Conservation (phyloP, 208 protist species). For the Blechomonas ayalai region DNA sequence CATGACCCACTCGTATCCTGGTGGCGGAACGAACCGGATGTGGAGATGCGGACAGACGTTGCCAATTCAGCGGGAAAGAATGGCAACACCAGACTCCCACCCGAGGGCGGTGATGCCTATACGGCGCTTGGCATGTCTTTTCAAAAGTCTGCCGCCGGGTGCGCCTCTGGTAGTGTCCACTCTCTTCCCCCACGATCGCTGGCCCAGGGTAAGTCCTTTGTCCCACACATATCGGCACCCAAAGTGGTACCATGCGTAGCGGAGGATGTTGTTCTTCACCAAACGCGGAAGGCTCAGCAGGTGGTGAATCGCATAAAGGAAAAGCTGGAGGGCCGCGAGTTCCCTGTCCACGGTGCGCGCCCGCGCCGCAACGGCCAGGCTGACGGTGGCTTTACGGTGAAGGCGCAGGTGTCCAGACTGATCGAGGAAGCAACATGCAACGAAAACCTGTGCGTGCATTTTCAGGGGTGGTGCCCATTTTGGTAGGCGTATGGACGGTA, state of each 20-base stretch:
- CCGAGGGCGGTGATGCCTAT: too few relatives aligned
- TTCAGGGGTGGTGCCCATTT: slow-evolving; percentile 98
- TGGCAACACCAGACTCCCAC: too few relatives aligned
- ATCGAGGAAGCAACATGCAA: slow-evolving; percentile 96
- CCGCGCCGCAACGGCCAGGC: neutral
- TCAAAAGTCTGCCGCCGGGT: too few relatives aligned
- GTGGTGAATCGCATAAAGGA: slow-evolving; percentile 96
- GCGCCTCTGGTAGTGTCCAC: too few relatives aligned
- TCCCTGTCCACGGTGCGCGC: slow-evolving; percentile 32
- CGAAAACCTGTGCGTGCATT: slow-evolving; percentile 98
- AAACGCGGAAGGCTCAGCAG: slow-evolving; percentile 92
- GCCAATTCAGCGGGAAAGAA: neutral
- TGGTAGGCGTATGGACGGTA: slow-evolving; percentile 91
- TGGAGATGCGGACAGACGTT: slow-evolving; percentile 10
- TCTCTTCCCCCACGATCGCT: too few relatives aligned
- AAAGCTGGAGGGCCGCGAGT: slow-evolving; percentile 98
- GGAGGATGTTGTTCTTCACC: too few relatives aligned
- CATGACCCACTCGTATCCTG: slow-evolving; percentile 99
- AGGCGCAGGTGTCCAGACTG: slow-evolving; percentile 89
- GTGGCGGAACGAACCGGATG: slow-evolving; percentile 82
- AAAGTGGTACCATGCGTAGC: too few relatives aligned
- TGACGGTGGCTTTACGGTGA: slow-evolving; percentile 66
- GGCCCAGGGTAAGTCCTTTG: too few relatives aligned
- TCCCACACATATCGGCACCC: too few relatives aligned
- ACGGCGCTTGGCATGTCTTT: too few relatives aligned